Percentiles rank a stretch among this genome's conserved stretches.
Conservation (phyloP, 2,329 filamentous ascomycete species). For the Ampelomyces quisqualis region DNA sequence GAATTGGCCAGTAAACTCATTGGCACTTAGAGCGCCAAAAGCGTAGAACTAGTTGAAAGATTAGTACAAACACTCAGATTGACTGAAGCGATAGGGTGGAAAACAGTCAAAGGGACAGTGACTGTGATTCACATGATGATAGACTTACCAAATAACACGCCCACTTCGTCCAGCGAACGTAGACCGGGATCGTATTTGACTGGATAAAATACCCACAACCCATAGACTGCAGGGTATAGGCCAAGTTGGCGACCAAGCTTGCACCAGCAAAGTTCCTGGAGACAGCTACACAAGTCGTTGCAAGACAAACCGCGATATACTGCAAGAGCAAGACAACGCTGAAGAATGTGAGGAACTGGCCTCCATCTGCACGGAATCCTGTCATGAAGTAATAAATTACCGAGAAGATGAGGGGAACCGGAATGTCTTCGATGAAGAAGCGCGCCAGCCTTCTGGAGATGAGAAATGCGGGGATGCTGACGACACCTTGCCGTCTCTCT, state of each 20-base stretch:
- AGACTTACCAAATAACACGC: conserved; percentile 56
- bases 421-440: conserved; percentile 69
- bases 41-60: conserved; percentile 59
- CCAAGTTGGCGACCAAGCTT: conserved; percentile 70
- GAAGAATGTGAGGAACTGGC: conserved; percentile 72
- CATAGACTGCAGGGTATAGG: conserved; percentile 71
- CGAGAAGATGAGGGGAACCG: conserved; percentile 69
- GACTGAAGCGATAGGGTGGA: too few species aligned
- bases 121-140: too few species aligned
- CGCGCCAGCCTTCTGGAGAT: conserved; percentile 69
- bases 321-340: conserved; percentile 67
- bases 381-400: conserved; percentile 77
- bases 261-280: conserved; percentile 69
- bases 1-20: conserved; percentile 71
- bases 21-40: conserved; percentile 69
- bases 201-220: conserved; percentile 78
- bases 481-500: conserved; percentile 71
- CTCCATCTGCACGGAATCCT: conserved; percentile 64
- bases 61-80: too few species aligned
- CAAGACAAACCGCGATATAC: conserved; percentile 71
- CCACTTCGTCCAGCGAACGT: conserved; percentile 77
- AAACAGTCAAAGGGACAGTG: too few species aligned
- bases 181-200: conserved; percentile 69
- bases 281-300: conserved; percentile 65
- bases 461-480: conserved; percentile 68